Percentiles rank a stretch among this genome's conserved stretches.
These are phyloP conservation scores for Apophysomyces variabilis DNA, from an alignment of 371 early-diverging fungal genomes.

Conservation along the genomic window DNA sequence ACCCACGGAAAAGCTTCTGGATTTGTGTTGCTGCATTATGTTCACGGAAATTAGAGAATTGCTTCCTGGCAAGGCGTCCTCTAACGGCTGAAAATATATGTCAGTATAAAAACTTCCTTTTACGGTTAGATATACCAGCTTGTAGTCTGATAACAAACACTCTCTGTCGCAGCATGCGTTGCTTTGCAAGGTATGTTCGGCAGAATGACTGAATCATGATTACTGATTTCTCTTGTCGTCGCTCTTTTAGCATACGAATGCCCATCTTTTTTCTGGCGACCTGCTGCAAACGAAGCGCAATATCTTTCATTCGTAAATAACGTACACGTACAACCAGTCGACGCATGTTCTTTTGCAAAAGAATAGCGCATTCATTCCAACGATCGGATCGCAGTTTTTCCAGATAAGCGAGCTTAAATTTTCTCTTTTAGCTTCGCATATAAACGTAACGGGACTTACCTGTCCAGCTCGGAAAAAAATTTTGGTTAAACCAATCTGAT, in stretches of 20 bases:
- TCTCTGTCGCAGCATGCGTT: slow-evolving; percentile 41
- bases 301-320: slow-evolving; percentile 64
- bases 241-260: slow-evolving; percentile 47
- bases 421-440: slow-evolving; percentile 13
- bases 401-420: slow-evolving; percentile 74
- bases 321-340: slow-evolving; percentile 73
- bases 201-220: slow-evolving; percentile 72
- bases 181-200: slow-evolving; percentile 72
- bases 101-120: not conserved
- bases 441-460: slow-evolving; percentile 22
- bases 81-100: slow-evolving; percentile 33
- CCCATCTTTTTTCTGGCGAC: slow-evolving; percentile 71
- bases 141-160: slow-evolving; percentile 46
- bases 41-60: slow-evolving; percentile 59
- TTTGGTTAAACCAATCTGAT: slow-evolving; percentile 96
- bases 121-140: slow-evolving; percentile 46
- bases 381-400: slow-evolving; percentile 89
- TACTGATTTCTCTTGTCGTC: slow-evolving; percentile 78
- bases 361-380: slow-evolving; percentile 77
- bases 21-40: slow-evolving; percentile 79
- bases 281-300: slow-evolving; percentile 64
- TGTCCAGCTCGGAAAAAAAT: slow-evolving; percentile 99
- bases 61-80: slow-evolving; percentile 58
- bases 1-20: slow-evolving; percentile 69
- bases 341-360: slow-evolving; percentile 91